Conservation (phyloP, 768 basidiomycete genomes). For the Phlebiopsis gigantea region DNA sequence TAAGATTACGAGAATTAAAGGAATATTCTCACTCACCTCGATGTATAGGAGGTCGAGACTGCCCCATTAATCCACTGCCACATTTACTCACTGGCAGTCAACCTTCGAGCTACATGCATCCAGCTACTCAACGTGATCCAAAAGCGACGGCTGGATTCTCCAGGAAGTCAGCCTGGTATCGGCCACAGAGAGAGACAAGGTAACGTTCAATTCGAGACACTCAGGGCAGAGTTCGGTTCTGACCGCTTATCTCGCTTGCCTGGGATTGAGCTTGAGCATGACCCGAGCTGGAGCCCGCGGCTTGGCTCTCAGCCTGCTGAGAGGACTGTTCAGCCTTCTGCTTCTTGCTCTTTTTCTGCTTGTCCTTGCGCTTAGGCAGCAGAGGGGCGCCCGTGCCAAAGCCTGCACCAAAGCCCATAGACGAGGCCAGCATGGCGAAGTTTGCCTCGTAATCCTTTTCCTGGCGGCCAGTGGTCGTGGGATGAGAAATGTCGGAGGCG, state of each 20-base stretch:
- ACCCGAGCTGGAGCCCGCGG: neutral
- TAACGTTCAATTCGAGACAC: neutral
- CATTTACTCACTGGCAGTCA: neutral
- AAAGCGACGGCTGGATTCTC: no score
- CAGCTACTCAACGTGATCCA: no score
- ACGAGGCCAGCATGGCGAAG: slow-evolving; percentile 21
- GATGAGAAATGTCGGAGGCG: neutral
- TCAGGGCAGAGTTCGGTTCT: neutral
- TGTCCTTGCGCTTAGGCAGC: neutral
- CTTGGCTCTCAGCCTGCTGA: neutral
- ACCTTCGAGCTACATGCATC: no score
- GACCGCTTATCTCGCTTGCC: neutral
- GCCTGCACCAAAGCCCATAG: slow-evolving; percentile 18
- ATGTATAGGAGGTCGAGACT: no score
- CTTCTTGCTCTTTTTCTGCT: neutral
- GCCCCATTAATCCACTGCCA: no score
- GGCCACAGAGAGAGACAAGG: neutral
- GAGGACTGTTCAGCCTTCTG: neutral
- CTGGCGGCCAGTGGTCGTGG: neutral
- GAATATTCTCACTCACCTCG: no score
- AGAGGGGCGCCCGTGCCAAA: slow-evolving; percentile 12
- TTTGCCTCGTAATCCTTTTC: slow-evolving; percentile 25
- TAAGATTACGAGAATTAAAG: no score
- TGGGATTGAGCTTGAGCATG: neutral
- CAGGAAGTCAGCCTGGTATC: no score